phyloP scores from a whole-genome alignment of 1,284 basidiomycete genomes.

The Mycosarcoma maydis region DNA sequence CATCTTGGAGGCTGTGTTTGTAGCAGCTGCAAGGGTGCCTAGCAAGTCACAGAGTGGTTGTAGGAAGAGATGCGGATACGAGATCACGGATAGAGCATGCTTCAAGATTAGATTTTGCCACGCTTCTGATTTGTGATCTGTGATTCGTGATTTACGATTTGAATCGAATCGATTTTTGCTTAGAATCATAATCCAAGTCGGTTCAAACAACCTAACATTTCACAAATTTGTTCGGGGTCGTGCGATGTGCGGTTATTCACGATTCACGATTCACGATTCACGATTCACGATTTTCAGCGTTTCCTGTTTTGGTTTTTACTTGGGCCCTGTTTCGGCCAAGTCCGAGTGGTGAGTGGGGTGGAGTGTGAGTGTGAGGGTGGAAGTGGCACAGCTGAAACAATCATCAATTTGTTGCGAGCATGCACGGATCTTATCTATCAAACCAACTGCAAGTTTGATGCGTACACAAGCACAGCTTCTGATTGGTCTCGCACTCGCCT shows the following conservation, averaged over 20 bases:
- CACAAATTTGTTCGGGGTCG: too few species aligned
- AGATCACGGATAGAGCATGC: too few species aligned
- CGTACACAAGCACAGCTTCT: background rate
- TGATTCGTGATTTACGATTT: too few species aligned
- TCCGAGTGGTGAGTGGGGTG: too few species aligned
- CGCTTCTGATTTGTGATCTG: background rate
- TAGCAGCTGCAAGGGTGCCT: background rate
- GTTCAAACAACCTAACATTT: too few species aligned
- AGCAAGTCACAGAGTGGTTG: background rate
- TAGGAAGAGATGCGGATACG: background rate
- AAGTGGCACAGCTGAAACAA: too few species aligned
- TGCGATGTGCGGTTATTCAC: too few species aligned
- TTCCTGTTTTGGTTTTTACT: background rate
- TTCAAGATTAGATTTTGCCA: background rate
- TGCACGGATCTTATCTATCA: constrained; percentile 15
- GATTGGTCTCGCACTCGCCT: constrained; percentile 1
- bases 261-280: too few species aligned
- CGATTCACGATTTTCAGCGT: too few species aligned
- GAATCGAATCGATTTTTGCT: background rate
- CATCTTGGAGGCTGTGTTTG: background rate
- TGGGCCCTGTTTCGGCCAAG: background rate
- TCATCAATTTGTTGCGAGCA: too few species aligned
- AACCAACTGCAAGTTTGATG: background rate
- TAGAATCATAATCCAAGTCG: too few species aligned
- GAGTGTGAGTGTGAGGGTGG: too few species aligned